Conservation (phyloP, 352 stramenopile genomes). For the Globisporangium radiosum region DNA sequence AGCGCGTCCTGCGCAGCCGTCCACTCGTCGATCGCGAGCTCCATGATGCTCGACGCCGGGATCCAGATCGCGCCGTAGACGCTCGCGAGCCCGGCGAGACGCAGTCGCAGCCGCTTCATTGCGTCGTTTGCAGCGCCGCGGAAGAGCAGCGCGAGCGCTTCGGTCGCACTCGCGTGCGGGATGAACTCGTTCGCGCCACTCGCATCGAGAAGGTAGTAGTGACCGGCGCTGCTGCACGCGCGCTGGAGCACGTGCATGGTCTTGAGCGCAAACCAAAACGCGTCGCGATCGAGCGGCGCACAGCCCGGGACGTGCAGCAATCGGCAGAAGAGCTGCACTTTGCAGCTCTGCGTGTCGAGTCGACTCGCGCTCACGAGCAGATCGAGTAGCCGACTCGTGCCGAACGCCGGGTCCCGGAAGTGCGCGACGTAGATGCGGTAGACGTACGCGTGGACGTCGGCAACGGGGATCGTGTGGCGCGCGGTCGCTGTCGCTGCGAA, state of each 20-base stretch:
- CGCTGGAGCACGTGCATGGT: slow-evolving; percentile 37
- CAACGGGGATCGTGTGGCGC: slow-evolving; percentile 16
- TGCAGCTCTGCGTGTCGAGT: slow-evolving; percentile 52
- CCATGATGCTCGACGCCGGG: slow-evolving; percentile 36
- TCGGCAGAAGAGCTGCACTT: slow-evolving; percentile 43
- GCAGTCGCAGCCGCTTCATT: slow-evolving; percentile 31
- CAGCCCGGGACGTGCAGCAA: slow-evolving; percentile 33
- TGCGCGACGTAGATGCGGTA: slow-evolving; percentile 47
- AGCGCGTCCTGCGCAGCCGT: slow-evolving; percentile 20
- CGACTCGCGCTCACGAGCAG: slow-evolving; percentile 34
- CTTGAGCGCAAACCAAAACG: slow-evolving; percentile 56
- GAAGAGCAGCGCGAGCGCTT: slow-evolving; percentile 36
- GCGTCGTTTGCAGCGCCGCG: slow-evolving; percentile 25
- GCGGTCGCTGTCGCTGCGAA: slow-evolving; percentile 10
- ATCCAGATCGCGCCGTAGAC: slow-evolving; percentile 55
- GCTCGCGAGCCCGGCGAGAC: slow-evolving; percentile 33
- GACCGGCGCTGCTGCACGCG: slow-evolving; percentile 22
- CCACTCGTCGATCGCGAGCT: slow-evolving; percentile 48
- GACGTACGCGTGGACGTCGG: slow-evolving; percentile 30
- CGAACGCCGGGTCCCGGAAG: slow-evolving; percentile 33
- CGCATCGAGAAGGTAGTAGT: slow-evolving; percentile 42
- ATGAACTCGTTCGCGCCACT: slow-evolving; percentile 44
- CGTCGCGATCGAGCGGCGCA: slow-evolving; percentile 22
- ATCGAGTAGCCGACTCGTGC: slow-evolving; percentile 33
- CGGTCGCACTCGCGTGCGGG: slow-evolving; percentile 28